Evolutionary conservation across 306 rosid species (phyloP).

Genomic region (Vigna trinervia): DNA sequence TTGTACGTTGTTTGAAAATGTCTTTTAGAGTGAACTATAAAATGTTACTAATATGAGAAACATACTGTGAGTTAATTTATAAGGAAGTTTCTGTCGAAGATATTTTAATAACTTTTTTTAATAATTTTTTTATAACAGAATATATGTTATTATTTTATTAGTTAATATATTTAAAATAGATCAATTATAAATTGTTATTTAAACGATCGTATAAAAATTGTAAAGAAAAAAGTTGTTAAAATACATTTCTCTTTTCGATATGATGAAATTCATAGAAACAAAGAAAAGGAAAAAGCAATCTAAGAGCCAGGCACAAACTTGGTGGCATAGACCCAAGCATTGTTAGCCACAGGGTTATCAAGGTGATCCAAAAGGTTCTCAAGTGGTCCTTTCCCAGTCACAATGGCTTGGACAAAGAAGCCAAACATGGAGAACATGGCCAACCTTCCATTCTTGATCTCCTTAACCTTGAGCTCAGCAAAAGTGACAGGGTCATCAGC

Average conservation of each 20-base stretch:
- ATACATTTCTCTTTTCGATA: too few species aligned
- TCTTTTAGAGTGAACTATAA: background rate
- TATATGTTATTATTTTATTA: too few species aligned
- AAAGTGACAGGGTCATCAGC: conserved; percentile 86
- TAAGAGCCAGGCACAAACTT: conserved; percentile 88
- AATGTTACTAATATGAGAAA: background rate
- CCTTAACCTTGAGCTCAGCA: conserved; percentile 92
- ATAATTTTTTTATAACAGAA: too few species aligned
- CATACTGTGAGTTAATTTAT: background rate
- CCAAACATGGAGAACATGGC: conserved; percentile 98
- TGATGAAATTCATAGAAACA: background rate
- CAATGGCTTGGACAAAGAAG: conserved; percentile 96
- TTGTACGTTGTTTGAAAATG: too few species aligned
- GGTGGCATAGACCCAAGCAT: conserved; percentile 95
- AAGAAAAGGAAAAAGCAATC: background rate
- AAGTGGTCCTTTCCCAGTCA: conserved; percentile 88
- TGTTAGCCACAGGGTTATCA: conserved; percentile 91
- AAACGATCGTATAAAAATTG: too few species aligned
- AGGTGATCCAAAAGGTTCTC: conserved; percentile 90
- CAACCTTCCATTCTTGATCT: conserved; percentile 81
- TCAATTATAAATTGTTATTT: too few species aligned
- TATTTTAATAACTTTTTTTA: too few species aligned
- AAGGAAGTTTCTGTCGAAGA: too few species aligned
- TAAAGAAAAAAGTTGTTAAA: too few species aligned
- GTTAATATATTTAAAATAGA: too few species aligned